Conservation (phyloP, 2,329 filamentous ascomycete genomes). For the Fusarium sp. region DNA sequence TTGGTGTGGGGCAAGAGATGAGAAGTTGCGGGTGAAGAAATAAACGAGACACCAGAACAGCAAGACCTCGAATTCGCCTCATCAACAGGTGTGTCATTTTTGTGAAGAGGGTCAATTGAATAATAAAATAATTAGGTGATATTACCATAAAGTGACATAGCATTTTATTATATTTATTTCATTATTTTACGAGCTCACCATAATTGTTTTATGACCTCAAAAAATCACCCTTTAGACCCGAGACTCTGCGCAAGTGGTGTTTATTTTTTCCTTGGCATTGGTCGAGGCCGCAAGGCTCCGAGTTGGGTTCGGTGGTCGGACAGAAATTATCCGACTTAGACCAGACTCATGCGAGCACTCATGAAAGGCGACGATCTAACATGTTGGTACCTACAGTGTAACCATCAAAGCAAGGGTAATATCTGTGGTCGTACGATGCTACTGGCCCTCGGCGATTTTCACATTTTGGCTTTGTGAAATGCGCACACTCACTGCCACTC, state of each 20-base stretch:
- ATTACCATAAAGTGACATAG: too few relatives aligned
- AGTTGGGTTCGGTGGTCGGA: background rate
- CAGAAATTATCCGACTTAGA: background rate
- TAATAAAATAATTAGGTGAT: too few relatives aligned
- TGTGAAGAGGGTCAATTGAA: too few relatives aligned
- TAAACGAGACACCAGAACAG: background rate
- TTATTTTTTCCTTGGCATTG: background rate
- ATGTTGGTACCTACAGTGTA: background rate
- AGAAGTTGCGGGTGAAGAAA: background rate
- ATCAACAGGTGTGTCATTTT: too few relatives aligned
- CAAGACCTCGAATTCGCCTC: too few relatives aligned
- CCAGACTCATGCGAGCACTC: background rate
- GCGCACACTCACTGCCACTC: background rate
- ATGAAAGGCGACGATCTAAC: background rate
- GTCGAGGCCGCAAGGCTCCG: background rate
- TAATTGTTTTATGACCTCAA: background rate
- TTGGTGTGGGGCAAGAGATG: constrained; percentile 21
- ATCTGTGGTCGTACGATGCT: background rate
- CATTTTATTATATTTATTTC: background rate
- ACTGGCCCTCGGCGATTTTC: background rate
- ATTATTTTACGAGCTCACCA: background rate
- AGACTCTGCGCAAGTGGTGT: background rate
- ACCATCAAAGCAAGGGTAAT: background rate
- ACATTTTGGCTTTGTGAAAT: background rate
- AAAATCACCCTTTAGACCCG: background rate